Evolutionary conservation across 257 asterid genomes (phyloP), one percentile per base, ranked within the genome.

Genomic region (Perilla frutescens): DNA sequence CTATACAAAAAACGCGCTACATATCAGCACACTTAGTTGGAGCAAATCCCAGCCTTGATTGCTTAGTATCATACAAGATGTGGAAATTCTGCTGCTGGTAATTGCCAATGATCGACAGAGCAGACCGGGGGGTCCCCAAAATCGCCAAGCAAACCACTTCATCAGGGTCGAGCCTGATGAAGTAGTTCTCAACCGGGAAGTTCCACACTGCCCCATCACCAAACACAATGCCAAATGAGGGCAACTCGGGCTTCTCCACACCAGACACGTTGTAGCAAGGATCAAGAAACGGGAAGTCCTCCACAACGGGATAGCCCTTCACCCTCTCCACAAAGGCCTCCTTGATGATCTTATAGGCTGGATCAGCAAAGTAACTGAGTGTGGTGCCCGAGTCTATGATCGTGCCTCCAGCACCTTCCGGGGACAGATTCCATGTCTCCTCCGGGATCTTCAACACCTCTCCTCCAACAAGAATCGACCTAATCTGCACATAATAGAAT

Each of bases 21-120:
- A 83, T 41, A n/a, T 87, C 89, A 4, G 96, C 89, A 75, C 98
- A 94, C 48, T 81, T 87, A 7, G 84, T 84, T 4, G 92, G 95
- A 8, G 93, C 96, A 61, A 77, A 94, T 13, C 98, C 98, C 2
- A 94, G 88, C 81, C 97, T 91, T 26, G 97, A 90, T 57, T 73
- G 68, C 60, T 85, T 87, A 0, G 88, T 85, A 57, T 94, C 98
- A 62, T 91, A 94, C 70, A 88, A 20, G 20, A 94, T 82, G 26
- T 90, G 97, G 49, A 94, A 94, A 72, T 94, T 91, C 83, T 94
- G 98, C 81, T 94, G 98, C 55, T 94, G 98, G 15, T 91, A 91
- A 45, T 94, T 94, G 4, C 98, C 98, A 15, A 94, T 87, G 11
- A 94, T 94, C 0, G 98, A 91, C n/a, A 94, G 39, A n/a, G 84